Evolutionary conservation across 2,329 filamentous ascomycete species (phyloP).

Genomic region (Chaetomiaceae sp.): DNA sequence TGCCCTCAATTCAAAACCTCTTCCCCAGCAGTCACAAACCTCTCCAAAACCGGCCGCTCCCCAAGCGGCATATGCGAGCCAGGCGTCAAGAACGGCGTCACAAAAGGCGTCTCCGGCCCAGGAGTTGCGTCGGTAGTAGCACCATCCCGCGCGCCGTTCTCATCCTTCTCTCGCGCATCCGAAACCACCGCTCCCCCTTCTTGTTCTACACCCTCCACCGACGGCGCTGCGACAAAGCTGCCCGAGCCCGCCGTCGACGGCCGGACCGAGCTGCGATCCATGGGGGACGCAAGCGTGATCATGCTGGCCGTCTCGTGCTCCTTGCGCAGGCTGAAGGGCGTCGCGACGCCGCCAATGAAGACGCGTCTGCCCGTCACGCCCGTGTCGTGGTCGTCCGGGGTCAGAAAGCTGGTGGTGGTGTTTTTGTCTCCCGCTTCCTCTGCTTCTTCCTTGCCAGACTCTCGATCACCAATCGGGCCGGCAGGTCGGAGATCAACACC

Average conservation of each 20-base stretch:
- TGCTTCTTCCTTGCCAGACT: neutral
- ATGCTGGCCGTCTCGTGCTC: constrained; percentile 66
- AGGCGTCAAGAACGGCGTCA: constrained; percentile 15
- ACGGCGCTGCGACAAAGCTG: constrained; percentile 2
- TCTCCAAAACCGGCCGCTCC: constrained; percentile 45
- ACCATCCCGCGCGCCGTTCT: neutral
- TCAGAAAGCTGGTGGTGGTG: constrained; percentile 37
- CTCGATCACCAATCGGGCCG: constrained; percentile 3
- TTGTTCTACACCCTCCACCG: neutral
- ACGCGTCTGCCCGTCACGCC: constrained; percentile 59
- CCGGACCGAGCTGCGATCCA: constrained; percentile 29
- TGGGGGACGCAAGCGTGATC: constrained; percentile 55
- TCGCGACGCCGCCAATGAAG: constrained; percentile 63
- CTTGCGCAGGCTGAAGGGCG: constrained; percentile 66
- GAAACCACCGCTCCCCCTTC: neutral
- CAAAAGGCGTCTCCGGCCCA: constrained; percentile 4
- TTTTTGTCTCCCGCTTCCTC: constrained; percentile 17
- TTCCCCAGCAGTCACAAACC: constrained; percentile 51
- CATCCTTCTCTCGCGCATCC: neutral
- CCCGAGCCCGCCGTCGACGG: constrained; percentile 32
- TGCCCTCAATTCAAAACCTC: constrained; percentile 37
- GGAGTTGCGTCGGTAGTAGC: neutral
- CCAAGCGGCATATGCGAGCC: constrained; percentile 11
- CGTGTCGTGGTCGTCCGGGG: constrained; percentile 43
- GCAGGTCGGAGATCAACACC: constrained; percentile 2